A percentile compares a stretch with the other conserved stretches of the same genome.
These are phyloP conservation scores for Coprinellus micaceus DNA, from an alignment of 768 basidiomycete species.

Conservation along the genomic window DNA sequence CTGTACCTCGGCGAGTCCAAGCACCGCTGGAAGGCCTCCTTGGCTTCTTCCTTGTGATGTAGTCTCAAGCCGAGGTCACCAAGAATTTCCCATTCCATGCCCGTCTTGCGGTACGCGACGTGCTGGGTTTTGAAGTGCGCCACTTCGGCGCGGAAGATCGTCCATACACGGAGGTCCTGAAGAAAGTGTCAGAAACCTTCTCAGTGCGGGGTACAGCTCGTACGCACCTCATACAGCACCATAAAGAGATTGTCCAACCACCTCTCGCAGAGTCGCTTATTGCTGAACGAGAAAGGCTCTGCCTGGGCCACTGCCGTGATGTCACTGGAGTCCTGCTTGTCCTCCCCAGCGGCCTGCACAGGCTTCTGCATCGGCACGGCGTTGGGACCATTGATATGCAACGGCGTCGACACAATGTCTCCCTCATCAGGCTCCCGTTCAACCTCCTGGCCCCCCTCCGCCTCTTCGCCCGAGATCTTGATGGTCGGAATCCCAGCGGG, in stretches of 20 bases:
- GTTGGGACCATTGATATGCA: slow-evolving; percentile 27
- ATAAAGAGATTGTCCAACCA: slow-evolving; percentile 99
- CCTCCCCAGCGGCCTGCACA: slow-evolving; percentile 49
- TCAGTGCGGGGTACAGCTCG: not conserved
- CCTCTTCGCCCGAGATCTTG: slow-evolving; percentile 64
- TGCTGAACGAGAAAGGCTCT: slow-evolving; percentile 87
- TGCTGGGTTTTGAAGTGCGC: slow-evolving; percentile 99
- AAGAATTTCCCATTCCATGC: slow-evolving; percentile 96
- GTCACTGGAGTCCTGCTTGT: slow-evolving; percentile 39
- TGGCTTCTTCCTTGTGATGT: slow-evolving; percentile 97
- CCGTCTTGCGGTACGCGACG: slow-evolving; percentile 95
- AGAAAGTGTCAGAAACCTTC: slow-evolving; percentile 6
- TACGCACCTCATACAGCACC: slow-evolving; percentile 87
- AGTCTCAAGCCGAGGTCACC: slow-evolving; percentile 91
- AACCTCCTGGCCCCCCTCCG: slow-evolving; percentile 31
- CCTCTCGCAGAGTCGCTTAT: slow-evolving; percentile 93
- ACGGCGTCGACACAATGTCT: slow-evolving; percentile 13
- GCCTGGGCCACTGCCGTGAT: slow-evolving; percentile 31
- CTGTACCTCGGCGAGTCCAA: slow-evolving; percentile 84
- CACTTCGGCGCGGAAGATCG: slow-evolving; percentile 97
- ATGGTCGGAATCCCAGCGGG: slow-evolving; percentile 54
- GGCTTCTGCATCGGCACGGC: slow-evolving; percentile 38
- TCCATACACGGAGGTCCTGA: slow-evolving; percentile 95
- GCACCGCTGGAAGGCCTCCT: slow-evolving; percentile 95
- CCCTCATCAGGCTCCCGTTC: slow-evolving; percentile 22